Conservation (phyloP, 495 filamentous ascomycete genomes). For the Usnea hakonensis region DNA sequence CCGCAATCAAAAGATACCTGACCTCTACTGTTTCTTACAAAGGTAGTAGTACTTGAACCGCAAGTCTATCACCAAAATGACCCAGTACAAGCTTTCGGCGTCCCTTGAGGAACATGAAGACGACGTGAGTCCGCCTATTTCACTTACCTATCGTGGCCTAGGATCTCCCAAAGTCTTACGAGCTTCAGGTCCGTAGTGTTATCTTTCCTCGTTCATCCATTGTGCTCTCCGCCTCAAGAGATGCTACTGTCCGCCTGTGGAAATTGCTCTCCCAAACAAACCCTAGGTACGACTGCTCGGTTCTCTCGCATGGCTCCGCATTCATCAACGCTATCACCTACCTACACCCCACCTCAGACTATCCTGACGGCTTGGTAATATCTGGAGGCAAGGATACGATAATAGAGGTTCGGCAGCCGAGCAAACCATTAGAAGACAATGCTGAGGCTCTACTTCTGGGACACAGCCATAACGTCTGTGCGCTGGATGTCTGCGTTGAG, state of each 20-base stretch:
- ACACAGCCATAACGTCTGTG: slow-evolving; percentile 78
- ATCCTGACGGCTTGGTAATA: slow-evolving; percentile 73
- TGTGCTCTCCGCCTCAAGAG: slow-evolving; percentile 79
- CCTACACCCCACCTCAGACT: slow-evolving; percentile 57
- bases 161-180: slow-evolving; percentile 18
- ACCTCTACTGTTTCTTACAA: neutral
- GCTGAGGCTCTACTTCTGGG: slow-evolving; percentile 81
- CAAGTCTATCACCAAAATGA: slow-evolving; percentile 30
- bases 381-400: slow-evolving; percentile 86
- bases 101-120: slow-evolving; percentile 71
- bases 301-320: slow-evolving; percentile 64
- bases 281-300: slow-evolving; percentile 65
- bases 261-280: slow-evolving; percentile 56
- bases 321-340: slow-evolving; percentile 84
- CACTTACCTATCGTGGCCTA: slow-evolving; percentile 8
- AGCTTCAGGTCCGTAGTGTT: slow-evolving; percentile 73
- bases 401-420: slow-evolving; percentile 77
- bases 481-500: slow-evolving; percentile 67
- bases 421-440: slow-evolving; percentile 56
- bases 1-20: neutral
- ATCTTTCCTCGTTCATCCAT: slow-evolving; percentile 65
- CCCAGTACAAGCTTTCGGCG: slow-evolving; percentile 74
- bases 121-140: slow-evolving; percentile 54
- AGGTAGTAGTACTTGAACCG: neutral
- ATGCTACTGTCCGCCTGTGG: slow-evolving; percentile 87